Conservation (phyloP, 2,329 filamentous ascomycete species). For the Purpureocillium lavendulum region DNA sequence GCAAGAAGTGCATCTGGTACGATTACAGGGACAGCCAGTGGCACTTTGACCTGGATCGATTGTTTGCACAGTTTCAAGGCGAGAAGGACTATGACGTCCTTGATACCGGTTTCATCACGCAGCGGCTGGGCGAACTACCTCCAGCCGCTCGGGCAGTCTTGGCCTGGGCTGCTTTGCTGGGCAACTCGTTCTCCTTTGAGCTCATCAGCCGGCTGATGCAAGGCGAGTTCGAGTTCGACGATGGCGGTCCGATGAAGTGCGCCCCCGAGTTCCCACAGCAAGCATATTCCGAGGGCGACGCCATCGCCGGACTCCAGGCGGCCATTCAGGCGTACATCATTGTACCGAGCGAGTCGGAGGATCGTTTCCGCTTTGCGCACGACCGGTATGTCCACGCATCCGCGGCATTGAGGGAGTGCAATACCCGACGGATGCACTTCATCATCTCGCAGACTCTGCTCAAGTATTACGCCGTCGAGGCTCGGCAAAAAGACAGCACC, state of each 20-base stretch:
- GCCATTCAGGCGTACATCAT: slow-evolving; percentile 75
- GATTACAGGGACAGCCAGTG: slow-evolving; percentile 76
- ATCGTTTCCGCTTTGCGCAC: slow-evolving; percentile 80
- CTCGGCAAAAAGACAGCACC: slow-evolving; percentile 59
- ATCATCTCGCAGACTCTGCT: slow-evolving; percentile 76
- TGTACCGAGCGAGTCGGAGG: slow-evolving; percentile 73
- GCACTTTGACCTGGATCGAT: slow-evolving; percentile 76
- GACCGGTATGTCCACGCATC: slow-evolving; percentile 79
- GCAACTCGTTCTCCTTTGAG: slow-evolving; percentile 75
- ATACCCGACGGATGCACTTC: slow-evolving; percentile 78
- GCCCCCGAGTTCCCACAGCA: slow-evolving; percentile 10
- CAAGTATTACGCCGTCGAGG: slow-evolving; percentile 57
- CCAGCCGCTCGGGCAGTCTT: slow-evolving; percentile 67
- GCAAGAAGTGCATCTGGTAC: slow-evolving; percentile 84
- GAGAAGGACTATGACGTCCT: slow-evolving; percentile 72
- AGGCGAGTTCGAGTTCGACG: slow-evolving; percentile 61
- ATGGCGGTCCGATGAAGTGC: slow-evolving; percentile 28
- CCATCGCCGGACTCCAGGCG: slow-evolving; percentile 71
- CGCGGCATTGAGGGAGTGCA: slow-evolving; percentile 58
- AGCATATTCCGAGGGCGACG: slow-evolving; percentile 54
- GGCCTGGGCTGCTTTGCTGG: slow-evolving; percentile 78
- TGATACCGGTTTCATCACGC: slow-evolving; percentile 74
- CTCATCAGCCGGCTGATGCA: slow-evolving; percentile 69
- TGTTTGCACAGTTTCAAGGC: slow-evolving; percentile 78
- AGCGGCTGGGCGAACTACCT: slow-evolving; percentile 69